Evolutionary conservation across 2,329 filamentous ascomycete genomes (phyloP).

Genomic region (Alternaria atra): DNA sequence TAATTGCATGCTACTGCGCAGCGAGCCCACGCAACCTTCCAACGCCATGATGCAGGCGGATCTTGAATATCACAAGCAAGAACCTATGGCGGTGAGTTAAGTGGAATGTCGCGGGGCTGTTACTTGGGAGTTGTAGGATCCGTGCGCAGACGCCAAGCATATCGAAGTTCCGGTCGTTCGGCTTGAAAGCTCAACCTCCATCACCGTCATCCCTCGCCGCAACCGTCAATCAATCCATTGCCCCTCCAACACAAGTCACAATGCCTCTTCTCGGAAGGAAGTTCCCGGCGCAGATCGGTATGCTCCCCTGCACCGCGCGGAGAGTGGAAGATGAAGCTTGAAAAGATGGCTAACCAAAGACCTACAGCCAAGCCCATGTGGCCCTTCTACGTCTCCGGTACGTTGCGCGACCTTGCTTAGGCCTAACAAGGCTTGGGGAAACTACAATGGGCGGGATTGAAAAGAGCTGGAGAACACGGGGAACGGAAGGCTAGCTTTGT

Average conservation of each 20-base stretch:
- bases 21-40: constrained; percentile 67
- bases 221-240: constrained; percentile 41
- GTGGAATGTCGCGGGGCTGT: constrained; percentile 28
- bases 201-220: constrained; percentile 43
- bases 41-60: constrained; percentile 50
- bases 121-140: constrained; percentile 13
- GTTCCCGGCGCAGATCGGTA: constrained; percentile 61
- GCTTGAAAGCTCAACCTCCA: constrained; percentile 30
- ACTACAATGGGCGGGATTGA: constrained; percentile 13
- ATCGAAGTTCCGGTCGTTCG: constrained; percentile 27
- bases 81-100: neutral
- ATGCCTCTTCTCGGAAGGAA: constrained; percentile 62
- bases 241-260: constrained; percentile 42
- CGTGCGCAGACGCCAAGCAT: constrained; percentile 39
- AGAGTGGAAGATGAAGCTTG: constrained; percentile 7
- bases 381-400: constrained; percentile 96
- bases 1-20: constrained; percentile 68
- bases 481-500: neutral
- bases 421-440: neutral
- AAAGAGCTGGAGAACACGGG: constrained; percentile 12
- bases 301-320: constrained; percentile 33
- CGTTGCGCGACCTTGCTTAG: constrained; percentile 50
- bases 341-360: constrained; percentile 40
- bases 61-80: neutral
- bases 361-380: constrained; percentile 83